Evolutionary conservation across 2,329 filamentous ascomycete genomes (phyloP).

Genomic region (Penicillium janthinellum): DNA sequence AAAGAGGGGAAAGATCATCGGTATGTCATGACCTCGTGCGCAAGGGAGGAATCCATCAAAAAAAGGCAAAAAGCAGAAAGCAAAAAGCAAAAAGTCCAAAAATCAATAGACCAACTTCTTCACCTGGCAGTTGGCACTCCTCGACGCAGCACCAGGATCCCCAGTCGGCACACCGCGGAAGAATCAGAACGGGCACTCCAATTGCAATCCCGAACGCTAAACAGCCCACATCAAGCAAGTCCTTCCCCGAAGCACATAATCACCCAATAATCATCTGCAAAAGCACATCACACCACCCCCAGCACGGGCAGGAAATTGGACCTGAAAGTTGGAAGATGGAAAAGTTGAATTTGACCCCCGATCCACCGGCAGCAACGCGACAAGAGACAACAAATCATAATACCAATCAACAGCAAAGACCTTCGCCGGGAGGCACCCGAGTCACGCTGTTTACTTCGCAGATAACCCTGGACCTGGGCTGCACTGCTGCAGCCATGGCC

Average conservation of each 20-base stretch:
- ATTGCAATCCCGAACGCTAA: background rate
- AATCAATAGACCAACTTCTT: background rate
- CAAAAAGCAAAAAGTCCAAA: background rate
- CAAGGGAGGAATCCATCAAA: background rate
- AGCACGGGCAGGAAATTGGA: background rate
- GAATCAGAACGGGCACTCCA: background rate
- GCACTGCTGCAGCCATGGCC: conserved; percentile 4
- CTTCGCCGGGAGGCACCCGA: too few species aligned
- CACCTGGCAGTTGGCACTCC: background rate
- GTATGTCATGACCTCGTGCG: conserved; percentile 7
- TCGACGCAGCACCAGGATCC: background rate
- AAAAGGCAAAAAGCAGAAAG: background rate
- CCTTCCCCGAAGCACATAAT: background rate
- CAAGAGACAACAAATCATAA: conserved; percentile 1
- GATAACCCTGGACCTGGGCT: background rate
- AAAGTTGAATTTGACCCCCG: background rate
- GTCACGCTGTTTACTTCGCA: background rate
- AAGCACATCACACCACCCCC: conserved; percentile 16
- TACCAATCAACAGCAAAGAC: background rate
- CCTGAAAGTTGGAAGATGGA: too few species aligned
- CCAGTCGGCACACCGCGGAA: conserved; percentile 18
- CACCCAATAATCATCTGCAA: conserved; percentile 8
- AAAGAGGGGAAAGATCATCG: conserved; percentile 3
- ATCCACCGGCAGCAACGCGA: background rate
- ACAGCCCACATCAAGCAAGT: background rate